phyloP scores from a whole-genome alignment of 306 rosid species.

The Acacia melanoxylon region DNA sequence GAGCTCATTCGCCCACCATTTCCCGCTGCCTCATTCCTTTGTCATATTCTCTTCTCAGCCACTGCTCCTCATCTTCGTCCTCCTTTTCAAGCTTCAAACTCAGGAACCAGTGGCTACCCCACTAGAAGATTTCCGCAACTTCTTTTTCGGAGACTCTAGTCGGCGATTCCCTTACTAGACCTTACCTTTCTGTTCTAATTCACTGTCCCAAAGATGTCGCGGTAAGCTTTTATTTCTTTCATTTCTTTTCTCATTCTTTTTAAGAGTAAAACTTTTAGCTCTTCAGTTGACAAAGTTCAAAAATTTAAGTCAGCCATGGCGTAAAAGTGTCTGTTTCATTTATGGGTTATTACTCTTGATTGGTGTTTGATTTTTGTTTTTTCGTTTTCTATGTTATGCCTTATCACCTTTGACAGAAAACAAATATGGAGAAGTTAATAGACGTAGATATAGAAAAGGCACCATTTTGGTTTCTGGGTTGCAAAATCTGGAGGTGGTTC shows the following conservation, averaged over 20 bases:
- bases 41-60: slow-evolving; percentile 21
- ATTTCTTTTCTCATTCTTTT: background rate
- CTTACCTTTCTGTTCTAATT: slow-evolving; percentile 64
- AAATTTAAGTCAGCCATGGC: slow-evolving; percentile 17
- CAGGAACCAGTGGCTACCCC: slow-evolving; percentile 25
- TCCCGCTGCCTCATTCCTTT: slow-evolving; percentile 30
- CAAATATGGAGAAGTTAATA: too few relatives aligned
- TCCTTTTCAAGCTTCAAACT: slow-evolving; percentile 32
- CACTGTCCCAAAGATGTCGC: slow-evolving; percentile 61
- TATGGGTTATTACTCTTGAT: background rate
- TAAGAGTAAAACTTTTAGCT: background rate
- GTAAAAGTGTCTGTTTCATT: background rate
- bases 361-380: background rate
- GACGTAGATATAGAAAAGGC: too few relatives aligned
- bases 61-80: slow-evolving; percentile 11
- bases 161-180: slow-evolving; percentile 34
- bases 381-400: background rate
- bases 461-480: too few relatives aligned
- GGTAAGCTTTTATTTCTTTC: slow-evolving; percentile 45
- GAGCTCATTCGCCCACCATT: slow-evolving; percentile 27
- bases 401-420: background rate
- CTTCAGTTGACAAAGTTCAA: background rate
- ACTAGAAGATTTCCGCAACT: slow-evolving; percentile 31
- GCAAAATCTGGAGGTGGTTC: too few relatives aligned
- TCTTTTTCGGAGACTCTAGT: slow-evolving; percentile 35